Percentiles rank a stretch among this genome's conserved stretches.
Evolutionary conservation across 768 basidiomycete genomes (phyloP).

Genomic region (Hypholoma fasciculare): DNA sequence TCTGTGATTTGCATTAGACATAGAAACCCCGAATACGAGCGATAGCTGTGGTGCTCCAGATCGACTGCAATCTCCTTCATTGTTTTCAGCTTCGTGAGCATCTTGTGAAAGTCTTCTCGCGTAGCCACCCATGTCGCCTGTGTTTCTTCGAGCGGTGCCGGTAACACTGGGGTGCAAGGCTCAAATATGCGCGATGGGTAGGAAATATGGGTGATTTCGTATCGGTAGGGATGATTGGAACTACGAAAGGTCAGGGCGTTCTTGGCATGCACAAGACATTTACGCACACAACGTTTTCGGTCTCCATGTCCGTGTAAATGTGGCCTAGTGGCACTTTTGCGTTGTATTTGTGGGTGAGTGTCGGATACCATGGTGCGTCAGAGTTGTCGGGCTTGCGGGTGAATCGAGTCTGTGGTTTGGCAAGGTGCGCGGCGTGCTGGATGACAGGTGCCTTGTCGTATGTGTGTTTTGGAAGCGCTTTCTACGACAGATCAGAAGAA

Average conservation of each 20-base stretch:
- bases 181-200: conserved; percentile 70
- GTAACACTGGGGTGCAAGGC: conserved; percentile 45
- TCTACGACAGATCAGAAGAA: neutral
- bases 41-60: conserved; percentile 89
- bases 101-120: conserved; percentile 47
- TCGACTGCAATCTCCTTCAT: conserved; percentile 89
- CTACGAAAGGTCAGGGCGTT: conserved; percentile 17
- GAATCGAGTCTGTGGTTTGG: conserved; percentile 84
- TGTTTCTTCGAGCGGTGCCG: conserved; percentile 61
- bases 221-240: conserved; percentile 75
- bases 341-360: conserved; percentile 76
- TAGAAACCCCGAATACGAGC: conserved; percentile 83
- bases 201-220: conserved; percentile 75
- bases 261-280: neutral
- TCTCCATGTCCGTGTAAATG: conserved; percentile 22
- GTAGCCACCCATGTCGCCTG: conserved; percentile 75
- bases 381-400: conserved; percentile 57
- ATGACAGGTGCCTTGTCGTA: conserved; percentile 49
- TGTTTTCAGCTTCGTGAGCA: conserved; percentile 67
- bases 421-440: conserved; percentile 71
- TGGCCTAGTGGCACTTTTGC: conserved; percentile 83
- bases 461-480: conserved; percentile 10
- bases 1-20: conserved; percentile 94
- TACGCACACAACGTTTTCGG: conserved; percentile 14
- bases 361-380: conserved; percentile 66